These are phyloP conservation scores for Lentinula guzmanii DNA, from an alignment of 768 basidiomycete genomes.

Conservation along the genomic window DNA sequence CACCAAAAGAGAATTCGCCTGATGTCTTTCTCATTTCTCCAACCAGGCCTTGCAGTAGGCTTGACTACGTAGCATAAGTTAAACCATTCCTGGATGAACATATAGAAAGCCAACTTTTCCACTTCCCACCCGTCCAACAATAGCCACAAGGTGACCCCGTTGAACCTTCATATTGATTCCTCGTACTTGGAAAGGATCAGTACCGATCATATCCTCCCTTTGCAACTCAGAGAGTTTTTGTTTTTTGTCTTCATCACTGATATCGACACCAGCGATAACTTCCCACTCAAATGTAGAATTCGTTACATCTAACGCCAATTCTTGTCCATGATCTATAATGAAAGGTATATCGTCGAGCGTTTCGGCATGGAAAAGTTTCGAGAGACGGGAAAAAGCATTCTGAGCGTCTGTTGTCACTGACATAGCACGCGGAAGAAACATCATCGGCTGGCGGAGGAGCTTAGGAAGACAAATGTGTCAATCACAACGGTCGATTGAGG, in stretches of 20 bases:
- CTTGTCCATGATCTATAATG: constrained; percentile 36
- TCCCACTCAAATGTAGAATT: constrained; percentile 66
- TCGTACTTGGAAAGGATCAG: constrained; percentile 40
- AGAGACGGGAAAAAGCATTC: constrained; percentile 52
- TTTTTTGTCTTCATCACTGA: constrained; percentile 10
- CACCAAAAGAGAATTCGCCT: constrained; percentile 56
- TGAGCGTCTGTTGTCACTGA: constrained; percentile 60
- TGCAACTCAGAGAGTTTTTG: constrained; percentile 9
- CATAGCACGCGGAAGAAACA: constrained; percentile 58
- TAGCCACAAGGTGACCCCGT: constrained; percentile 52
- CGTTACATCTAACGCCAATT: constrained; percentile 43
- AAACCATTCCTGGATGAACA: background rate
- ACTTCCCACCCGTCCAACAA: constrained; percentile 66
- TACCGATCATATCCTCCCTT: background rate
- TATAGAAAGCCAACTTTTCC: constrained; percentile 38
- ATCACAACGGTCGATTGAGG: background rate
- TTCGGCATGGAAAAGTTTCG: constrained; percentile 50
- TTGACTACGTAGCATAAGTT: constrained; percentile 28
- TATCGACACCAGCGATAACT: constrained; percentile 3
- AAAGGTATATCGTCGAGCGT: constrained; percentile 34
- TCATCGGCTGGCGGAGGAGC: constrained; percentile 65
- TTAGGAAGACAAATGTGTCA: constrained; percentile 14
- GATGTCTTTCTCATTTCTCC: constrained; percentile 59
- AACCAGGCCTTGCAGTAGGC: constrained; percentile 54
- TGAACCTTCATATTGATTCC: constrained; percentile 47